Conservation (phyloP, 768 basidiomycete species). For the Phylloporus sp. region DNA sequence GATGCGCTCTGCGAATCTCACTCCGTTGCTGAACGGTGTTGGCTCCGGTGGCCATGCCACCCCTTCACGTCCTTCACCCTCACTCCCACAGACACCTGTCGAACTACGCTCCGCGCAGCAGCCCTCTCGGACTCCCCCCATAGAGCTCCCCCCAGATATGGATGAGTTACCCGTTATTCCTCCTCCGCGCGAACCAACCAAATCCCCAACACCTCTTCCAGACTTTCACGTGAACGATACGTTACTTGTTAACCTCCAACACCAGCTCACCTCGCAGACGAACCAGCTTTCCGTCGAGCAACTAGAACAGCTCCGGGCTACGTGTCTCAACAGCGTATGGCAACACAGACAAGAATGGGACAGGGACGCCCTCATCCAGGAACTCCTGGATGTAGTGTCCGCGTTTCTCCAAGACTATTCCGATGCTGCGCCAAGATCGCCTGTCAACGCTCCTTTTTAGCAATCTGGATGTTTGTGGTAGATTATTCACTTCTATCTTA, state of each 20-base stretch:
- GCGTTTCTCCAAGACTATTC: constrained; percentile 67
- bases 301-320: constrained; percentile 90
- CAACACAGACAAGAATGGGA: constrained; percentile 80
- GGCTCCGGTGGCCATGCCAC: not conserved
- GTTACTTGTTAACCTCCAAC: constrained; percentile 46
- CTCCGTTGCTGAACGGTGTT: constrained; percentile 24
- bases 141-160: constrained; percentile 10
- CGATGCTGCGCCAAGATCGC: constrained; percentile 2
- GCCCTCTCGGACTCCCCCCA: constrained; percentile 6
- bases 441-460: constrained; percentile 4
- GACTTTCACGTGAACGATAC: constrained; percentile 66
- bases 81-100: constrained; percentile 10
- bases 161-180: constrained; percentile 20
- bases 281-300: constrained; percentile 72
- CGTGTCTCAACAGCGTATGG: constrained; percentile 80
- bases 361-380: constrained; percentile 57
- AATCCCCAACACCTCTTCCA: constrained; percentile 68
- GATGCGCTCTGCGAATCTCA: constrained; percentile 21
- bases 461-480: constrained; percentile 3
- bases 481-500: constrained; percentile 22
- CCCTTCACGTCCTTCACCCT: constrained; percentile 4
- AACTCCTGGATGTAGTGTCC: constrained; percentile 52
- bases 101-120: not conserved
- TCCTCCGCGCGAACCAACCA: constrained; percentile 42
- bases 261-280: constrained; percentile 53